Conservation (phyloP, 2,329 filamentous ascomycete species). For the Penicillium sp. region DNA sequence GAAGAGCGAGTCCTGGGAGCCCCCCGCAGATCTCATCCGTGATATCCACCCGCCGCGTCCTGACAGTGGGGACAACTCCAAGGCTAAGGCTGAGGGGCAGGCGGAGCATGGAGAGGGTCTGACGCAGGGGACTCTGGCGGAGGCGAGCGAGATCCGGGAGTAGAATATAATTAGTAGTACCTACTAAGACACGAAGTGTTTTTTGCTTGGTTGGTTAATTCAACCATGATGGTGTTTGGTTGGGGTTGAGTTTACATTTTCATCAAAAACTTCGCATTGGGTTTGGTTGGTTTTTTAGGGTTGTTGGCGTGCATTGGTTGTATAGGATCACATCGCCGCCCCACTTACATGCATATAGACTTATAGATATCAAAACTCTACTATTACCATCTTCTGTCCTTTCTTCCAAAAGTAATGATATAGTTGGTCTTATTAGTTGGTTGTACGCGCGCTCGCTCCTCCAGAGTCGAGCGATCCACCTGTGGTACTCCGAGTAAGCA, state of each 20-base stretch:
- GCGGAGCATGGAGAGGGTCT: conserved; percentile 25
- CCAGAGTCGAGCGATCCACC: too few relatives aligned
- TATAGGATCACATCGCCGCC: background rate
- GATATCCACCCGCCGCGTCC: conserved; percentile 31
- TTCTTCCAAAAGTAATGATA: too few relatives aligned
- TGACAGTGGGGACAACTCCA: conserved; percentile 1
- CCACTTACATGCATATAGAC: background rate
- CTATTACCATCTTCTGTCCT: background rate
- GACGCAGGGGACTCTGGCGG: conserved; percentile 13
- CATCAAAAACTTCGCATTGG: background rate
- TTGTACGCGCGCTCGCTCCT: too few relatives aligned
- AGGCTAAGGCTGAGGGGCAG: conserved; percentile 15
- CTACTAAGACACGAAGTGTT: too few relatives aligned
- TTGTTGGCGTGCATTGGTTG: background rate
- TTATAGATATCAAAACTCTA: background rate
- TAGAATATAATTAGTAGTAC: conserved; percentile 14
- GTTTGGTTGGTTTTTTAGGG: background rate
- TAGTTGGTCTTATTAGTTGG: too few relatives aligned
- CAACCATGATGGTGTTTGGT: background rate
- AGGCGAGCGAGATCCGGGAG: conserved; percentile 28
- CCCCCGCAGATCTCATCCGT: conserved; percentile 38
- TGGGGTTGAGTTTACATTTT: background rate
- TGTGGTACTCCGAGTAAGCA: too few relatives aligned
- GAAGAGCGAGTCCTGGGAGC: conserved; percentile 60
- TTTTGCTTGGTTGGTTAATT: background rate